A percentile compares a stretch with the other conserved stretches of the same genome.
These are phyloP conservation scores for Petrea volubilis DNA, from an alignment of 257 asterid species.

Conservation along the genomic window DNA sequence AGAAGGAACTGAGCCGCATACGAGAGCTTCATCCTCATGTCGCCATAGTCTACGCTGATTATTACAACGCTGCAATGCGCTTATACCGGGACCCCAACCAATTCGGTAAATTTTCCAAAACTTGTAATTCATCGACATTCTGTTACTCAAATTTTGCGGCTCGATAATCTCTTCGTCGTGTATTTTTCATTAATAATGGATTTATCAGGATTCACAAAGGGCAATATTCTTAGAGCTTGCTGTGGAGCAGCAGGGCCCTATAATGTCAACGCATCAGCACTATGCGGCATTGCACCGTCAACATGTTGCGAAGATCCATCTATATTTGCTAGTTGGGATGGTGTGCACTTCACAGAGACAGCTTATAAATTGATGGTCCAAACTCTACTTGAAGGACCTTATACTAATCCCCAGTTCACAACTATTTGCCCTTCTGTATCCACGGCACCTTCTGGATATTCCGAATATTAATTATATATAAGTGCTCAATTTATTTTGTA, in stretches of 20 bases:
- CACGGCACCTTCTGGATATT: not conserved
- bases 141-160: too few species aligned
- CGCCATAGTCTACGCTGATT: conserved; percentile 47
- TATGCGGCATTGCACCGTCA: conserved; percentile 31
- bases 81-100: conserved; percentile 34
- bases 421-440: conserved; percentile 19
- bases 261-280: conserved; percentile 25
- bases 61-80: conserved; percentile 42
- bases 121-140: not conserved
- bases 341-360: conserved; percentile 53
- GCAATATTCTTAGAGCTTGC: conserved; percentile 36
- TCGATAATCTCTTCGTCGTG: too few species aligned
- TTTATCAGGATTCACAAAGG: conserved; percentile 45
- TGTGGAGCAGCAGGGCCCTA: conserved; percentile 58
- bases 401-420: conserved; percentile 34
- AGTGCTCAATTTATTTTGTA: too few species aligned
- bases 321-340: conserved; percentile 44
- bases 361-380: conserved; percentile 30
- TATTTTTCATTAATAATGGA: too few species aligned
- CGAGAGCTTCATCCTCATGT: conserved; percentile 38
- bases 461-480: not conserved
- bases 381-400: conserved; percentile 39
- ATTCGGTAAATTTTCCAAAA: conserved; percentile 21
- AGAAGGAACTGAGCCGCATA: conserved; percentile 33
- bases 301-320: conserved; percentile 43